These are phyloP conservation scores for Boletus subparvulus DNA, from an alignment of 768 basidiomycete species.

Conservation along the genomic window DNA sequence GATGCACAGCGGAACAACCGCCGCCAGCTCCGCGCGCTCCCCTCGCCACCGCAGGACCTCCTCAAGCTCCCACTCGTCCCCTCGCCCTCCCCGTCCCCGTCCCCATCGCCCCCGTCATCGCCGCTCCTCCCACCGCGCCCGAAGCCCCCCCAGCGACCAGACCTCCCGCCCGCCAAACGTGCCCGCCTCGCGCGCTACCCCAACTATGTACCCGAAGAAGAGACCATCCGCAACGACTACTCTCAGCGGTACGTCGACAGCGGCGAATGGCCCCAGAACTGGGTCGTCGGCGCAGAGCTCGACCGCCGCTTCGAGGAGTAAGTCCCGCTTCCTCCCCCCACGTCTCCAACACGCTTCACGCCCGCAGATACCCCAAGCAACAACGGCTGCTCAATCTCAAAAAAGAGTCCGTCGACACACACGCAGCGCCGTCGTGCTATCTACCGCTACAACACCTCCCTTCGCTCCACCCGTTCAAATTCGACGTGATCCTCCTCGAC, in stretches of 20 bases:
- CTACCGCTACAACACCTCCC: constrained; percentile 59
- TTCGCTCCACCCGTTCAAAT: constrained; percentile 63
- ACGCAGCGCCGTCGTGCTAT: constrained; percentile 73
- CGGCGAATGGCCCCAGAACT: constrained; percentile 93
- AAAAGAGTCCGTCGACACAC: constrained; percentile 66
- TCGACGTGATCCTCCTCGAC: constrained; percentile 89
- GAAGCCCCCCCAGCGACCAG: constrained; percentile 41
- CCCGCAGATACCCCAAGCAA: constrained; percentile 86
- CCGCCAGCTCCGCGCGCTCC: constrained; percentile 52
- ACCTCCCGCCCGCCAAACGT: constrained; percentile 68
- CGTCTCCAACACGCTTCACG: not conserved
- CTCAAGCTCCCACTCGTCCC: constrained; percentile 58
- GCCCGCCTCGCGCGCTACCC: constrained; percentile 66
- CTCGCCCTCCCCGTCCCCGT: constrained; percentile 52
- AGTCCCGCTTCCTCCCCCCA: constrained; percentile 30
- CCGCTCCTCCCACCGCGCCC: constrained; percentile 38
- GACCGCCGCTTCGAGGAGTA: constrained; percentile 93
- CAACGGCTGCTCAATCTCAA: constrained; percentile 82
- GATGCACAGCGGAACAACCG: constrained; percentile 56
- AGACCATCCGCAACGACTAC: constrained; percentile 96
- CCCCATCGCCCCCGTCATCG: constrained; percentile 50
- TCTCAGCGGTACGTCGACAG: constrained; percentile 86
- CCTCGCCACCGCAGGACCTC: constrained; percentile 55
- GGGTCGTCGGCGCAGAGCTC: constrained; percentile 86
- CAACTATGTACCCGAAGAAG: constrained; percentile 91